Conservation (phyloP, 352 stramenopile genomes). For the Phytophthora macrochlamydospora region DNA sequence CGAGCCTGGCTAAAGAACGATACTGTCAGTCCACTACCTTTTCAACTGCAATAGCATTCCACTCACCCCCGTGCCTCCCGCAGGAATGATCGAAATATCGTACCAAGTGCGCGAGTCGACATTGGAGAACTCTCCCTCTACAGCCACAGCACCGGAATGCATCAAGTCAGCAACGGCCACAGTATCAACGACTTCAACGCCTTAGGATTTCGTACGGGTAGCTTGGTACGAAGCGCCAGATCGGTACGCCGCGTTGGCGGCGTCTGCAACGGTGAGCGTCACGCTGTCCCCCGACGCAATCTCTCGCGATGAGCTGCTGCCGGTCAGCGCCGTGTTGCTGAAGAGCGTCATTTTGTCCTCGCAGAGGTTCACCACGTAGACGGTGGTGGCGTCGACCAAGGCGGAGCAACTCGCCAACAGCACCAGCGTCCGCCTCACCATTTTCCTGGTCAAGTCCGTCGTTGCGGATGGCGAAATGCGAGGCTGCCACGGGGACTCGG, state of each 20-base stretch:
- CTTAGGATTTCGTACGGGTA: constrained; percentile 22
- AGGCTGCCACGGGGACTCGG: too few species aligned
- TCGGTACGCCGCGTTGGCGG: constrained; percentile 37
- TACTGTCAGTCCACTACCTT: neutral
- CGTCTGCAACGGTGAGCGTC: constrained; percentile 30
- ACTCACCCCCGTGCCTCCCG: constrained; percentile 43
- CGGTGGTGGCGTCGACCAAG: constrained; percentile 29
- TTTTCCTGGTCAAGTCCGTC: neutral
- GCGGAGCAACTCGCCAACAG: constrained; percentile 14
- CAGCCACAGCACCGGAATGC: neutral
- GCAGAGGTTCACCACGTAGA: constrained; percentile 52
- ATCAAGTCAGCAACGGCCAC: constrained; percentile 3
- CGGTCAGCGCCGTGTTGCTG: constrained; percentile 21
- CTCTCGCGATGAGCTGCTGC: neutral
- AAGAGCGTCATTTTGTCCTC: constrained; percentile 37
- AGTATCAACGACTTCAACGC: neutral
- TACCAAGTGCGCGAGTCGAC: constrained; percentile 62
- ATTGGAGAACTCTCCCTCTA: constrained; percentile 72
- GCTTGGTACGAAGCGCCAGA: constrained; percentile 36
- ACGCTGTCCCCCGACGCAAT: constrained; percentile 23
- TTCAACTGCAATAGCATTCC: constrained; percentile 10
- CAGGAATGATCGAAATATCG: constrained; percentile 83
- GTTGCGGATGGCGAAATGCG: too few species aligned
- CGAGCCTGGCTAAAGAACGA: constrained; percentile 47
- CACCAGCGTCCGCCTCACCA: constrained; percentile 11